Evolutionary conservation across 306 rosid species (phyloP), one percentile per base, ranked within the genome.

Genomic region (Rosa rugosa): DNA sequence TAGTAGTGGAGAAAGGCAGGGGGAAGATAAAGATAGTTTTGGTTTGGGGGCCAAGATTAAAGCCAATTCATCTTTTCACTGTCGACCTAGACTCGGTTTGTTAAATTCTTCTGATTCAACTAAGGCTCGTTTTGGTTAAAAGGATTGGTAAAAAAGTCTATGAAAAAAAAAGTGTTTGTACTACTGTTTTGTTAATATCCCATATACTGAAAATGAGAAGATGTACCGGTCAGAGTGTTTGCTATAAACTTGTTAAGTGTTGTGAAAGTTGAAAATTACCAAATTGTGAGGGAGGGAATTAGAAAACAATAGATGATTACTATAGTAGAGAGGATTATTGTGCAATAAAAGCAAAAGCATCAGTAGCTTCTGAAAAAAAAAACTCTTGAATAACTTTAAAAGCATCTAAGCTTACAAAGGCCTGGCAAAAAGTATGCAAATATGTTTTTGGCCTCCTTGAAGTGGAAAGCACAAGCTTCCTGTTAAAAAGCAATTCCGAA

Each of bases 151-250:
- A 25, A 40, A 11, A 71, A 47, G 22, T 16, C 20, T 4, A 3
- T 45, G 18, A 46, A 7, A 14, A 40, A 13, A 31, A n/a, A 14
- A 41, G 7, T 36, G 68, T 11, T 4, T 13, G 54, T 6, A 11
- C 69, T 41, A 42, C 17, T 6, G 53, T 57, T 57, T 57, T 22
- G 42, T 11, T 74, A 23, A 41, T 57, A 25, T 57, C 40, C 13
- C 16, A 6, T 44, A 74, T 56, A 16, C 78, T 59, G 44, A 57
- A 60, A 59, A 12, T 75, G 47, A 59, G 63, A 5, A 42, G 73
- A 69, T 50, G 11, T n/a, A 20, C 31, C 5, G 31, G 20, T 53
- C 40, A 54, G 31, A 57, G 53, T 41, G 16, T 23, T 42, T n/a
- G 51, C 41, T 10, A 12, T 42, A 50, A 71, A 53, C 23, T 53